Percentiles rank a stretch among this genome's conserved stretches.
phyloP scores from a whole-genome alignment of 306 rosid genomes.

The Prunus kanzakura region DNA sequence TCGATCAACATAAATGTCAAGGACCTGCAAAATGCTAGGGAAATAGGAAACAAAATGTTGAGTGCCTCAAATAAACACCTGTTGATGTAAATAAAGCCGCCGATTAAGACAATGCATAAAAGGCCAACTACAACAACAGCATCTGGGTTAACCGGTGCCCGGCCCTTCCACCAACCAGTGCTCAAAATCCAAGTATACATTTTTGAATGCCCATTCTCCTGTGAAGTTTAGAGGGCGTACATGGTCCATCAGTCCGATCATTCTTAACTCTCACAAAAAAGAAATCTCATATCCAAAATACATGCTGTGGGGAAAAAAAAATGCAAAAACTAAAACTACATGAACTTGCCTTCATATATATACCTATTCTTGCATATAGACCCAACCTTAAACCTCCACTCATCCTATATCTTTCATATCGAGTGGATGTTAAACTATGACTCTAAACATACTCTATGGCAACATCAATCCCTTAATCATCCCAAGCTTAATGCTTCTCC shows the following conservation, averaged over 20 bases:
- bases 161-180: conserved; percentile 89
- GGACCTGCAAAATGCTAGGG: conserved; percentile 6
- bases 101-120: conserved; percentile 56
- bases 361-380: neutral
- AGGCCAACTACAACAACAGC: conserved; percentile 58
- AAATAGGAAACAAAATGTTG: neutral
- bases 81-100: conserved; percentile 72
- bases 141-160: conserved; percentile 82
- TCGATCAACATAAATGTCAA: conserved; percentile 15
- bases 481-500: neutral
- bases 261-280: neutral
- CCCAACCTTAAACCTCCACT: neutral
- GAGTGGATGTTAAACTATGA: neutral
- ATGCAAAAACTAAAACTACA: neutral
- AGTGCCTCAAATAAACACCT: conserved; percentile 36
- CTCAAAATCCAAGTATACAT: conserved; percentile 83
- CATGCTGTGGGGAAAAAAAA: neutral
- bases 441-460: neutral
- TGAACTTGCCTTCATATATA: too few species aligned
- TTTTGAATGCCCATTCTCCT: conserved; percentile 84
- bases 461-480: neutral
- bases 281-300: neutral
- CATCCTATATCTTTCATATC: neutral
- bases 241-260: conserved; percentile 7
- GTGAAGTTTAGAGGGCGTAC: conserved; percentile 17